These are phyloP conservation scores for Taphrina populina DNA, from an alignment of 1,139 yeast species.

Conservation along the genomic window DNA sequence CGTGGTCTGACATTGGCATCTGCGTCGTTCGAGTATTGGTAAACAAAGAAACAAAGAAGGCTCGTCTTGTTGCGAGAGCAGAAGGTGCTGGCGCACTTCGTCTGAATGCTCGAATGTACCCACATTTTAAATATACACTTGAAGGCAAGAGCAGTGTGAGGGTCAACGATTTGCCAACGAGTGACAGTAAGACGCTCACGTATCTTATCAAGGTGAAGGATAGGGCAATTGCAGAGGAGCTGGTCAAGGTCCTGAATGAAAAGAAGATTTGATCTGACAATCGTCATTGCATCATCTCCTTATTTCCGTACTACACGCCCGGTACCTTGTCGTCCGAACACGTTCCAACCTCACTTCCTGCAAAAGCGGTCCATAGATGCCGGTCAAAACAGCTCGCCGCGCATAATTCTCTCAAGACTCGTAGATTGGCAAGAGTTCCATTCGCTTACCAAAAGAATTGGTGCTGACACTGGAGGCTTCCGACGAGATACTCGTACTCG, in stretches of 20 bases:
- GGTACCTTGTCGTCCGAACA: background rate
- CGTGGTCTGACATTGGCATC: constrained; percentile 61
- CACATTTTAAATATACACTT: constrained; percentile 34
- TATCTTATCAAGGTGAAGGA: constrained; percentile 73
- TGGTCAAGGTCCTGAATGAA: constrained; percentile 47
- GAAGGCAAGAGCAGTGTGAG: constrained; percentile 56
- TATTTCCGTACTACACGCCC: background rate
- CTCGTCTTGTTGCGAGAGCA: constrained; percentile 75
- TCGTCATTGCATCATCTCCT: constrained; percentile 42
- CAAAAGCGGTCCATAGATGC: background rate
- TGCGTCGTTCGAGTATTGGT: constrained; percentile 80
- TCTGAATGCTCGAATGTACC: constrained; percentile 56
- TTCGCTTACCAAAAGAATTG: constrained; percentile 4
- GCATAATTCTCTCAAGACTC: background rate
- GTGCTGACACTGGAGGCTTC: too few species aligned
- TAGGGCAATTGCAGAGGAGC: constrained; percentile 63
- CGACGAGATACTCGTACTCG: too few species aligned
- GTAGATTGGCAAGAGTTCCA: constrained; percentile 12
- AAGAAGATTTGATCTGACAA: constrained; percentile 26
- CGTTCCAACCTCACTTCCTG: too few species aligned
- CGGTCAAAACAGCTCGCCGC: too few species aligned
- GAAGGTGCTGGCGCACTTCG: constrained; percentile 83
- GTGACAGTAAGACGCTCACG: constrained; percentile 53
- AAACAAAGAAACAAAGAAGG: constrained; percentile 57
- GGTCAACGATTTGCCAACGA: constrained; percentile 55